A percentile compares a stretch with the other conserved stretches of the same genome.
phyloP scores from a whole-genome alignment of 306 rosid genomes.

The Senna tora region DNA sequence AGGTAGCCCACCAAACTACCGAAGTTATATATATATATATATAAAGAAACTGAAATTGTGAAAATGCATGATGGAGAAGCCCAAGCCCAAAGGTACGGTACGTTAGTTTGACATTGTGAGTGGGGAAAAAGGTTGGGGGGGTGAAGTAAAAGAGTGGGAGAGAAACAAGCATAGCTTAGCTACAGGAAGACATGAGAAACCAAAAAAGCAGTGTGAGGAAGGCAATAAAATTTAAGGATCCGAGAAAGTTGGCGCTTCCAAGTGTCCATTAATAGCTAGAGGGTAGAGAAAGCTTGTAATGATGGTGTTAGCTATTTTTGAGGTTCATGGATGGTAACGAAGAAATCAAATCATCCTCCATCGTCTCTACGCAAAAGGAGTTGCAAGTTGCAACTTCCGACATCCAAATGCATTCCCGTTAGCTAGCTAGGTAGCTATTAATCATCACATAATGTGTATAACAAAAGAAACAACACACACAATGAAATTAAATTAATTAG shows the following conservation, averaged over 20 bases:
- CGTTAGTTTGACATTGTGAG: too few species aligned
- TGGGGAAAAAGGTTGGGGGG: too few species aligned
- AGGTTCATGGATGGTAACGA: slow-evolving; percentile 9
- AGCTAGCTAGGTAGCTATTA: not conserved
- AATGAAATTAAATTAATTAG: slow-evolving; percentile 37
- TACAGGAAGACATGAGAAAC: slow-evolving; percentile 36
- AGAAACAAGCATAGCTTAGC: slow-evolving; percentile 16
- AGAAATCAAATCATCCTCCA: slow-evolving; percentile 5
- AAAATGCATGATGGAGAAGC: slow-evolving; percentile 32
- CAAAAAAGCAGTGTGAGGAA: slow-evolving; percentile 50
- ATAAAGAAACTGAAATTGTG: not conserved
- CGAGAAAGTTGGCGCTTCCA: slow-evolving; percentile 40
- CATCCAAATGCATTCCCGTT: slow-evolving; percentile 27
- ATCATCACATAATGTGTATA: not conserved
- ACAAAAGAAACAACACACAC: not conserved
- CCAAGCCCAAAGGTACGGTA: too few species aligned
- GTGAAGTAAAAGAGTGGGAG: slow-evolving; percentile 30
- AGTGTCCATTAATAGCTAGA: slow-evolving; percentile 34
- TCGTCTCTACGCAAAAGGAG: not conserved
- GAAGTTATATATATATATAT: not conserved
- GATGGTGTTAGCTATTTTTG: slow-evolving; percentile 17
- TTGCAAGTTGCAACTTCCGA: not conserved
- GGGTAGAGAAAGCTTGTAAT: slow-evolving; percentile 36
- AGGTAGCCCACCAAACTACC: slow-evolving; percentile 20
- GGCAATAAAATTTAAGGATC: slow-evolving; percentile 32